Percentiles rank a stretch among this genome's conserved stretches.
Conservation (phyloP, 345 rosid genomes). For the Orychophragmus violaceus region DNA sequence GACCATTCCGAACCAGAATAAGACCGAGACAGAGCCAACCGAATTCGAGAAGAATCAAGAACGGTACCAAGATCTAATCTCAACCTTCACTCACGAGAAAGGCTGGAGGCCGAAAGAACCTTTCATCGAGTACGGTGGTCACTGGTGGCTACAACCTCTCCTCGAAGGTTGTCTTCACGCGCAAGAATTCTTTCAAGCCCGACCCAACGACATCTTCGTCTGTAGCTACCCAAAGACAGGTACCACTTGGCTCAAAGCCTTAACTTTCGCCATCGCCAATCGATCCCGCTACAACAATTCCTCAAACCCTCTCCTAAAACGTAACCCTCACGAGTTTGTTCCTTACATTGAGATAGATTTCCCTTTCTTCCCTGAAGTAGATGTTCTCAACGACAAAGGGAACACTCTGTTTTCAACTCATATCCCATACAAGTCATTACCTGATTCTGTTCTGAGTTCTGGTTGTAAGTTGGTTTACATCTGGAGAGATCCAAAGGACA, state of each 20-base stretch:
- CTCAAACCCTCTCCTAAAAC: conserved; percentile 11
- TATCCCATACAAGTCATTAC: conserved; percentile 17
- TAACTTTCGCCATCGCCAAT: conserved; percentile 29
- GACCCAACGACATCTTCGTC: conserved; percentile 20
- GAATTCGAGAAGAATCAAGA: conserved; percentile 22
- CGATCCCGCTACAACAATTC: conserved; percentile 16
- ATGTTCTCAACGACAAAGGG: conserved; percentile 25
- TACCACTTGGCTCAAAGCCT: conserved; percentile 37
- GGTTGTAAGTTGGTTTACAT: conserved; percentile 31
- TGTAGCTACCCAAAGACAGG: no score
- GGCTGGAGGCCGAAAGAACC: conserved; percentile 28
- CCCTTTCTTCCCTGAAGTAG: conserved; percentile 24
- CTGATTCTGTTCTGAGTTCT: conserved; percentile 15
- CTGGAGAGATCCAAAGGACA: conserved; percentile 32
- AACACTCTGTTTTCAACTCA: conserved; percentile 31
- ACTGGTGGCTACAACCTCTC: conserved; percentile 22
- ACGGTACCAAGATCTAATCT: conserved; percentile 23
- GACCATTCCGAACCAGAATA: background rate
- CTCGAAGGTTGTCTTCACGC: conserved; percentile 28
- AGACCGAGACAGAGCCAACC: conserved; percentile 4
- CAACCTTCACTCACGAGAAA: conserved; percentile 25
- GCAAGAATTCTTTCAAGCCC: conserved; percentile 16
- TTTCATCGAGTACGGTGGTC: conserved; percentile 19
- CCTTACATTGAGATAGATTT: conserved; percentile 32
- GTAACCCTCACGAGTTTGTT: conserved; percentile 34